Evolutionary conservation across 371 early-diverging fungal species (phyloP), one percentile per base, ranked within the genome.

Genomic region (Rhizomucor pusillus): DNA sequence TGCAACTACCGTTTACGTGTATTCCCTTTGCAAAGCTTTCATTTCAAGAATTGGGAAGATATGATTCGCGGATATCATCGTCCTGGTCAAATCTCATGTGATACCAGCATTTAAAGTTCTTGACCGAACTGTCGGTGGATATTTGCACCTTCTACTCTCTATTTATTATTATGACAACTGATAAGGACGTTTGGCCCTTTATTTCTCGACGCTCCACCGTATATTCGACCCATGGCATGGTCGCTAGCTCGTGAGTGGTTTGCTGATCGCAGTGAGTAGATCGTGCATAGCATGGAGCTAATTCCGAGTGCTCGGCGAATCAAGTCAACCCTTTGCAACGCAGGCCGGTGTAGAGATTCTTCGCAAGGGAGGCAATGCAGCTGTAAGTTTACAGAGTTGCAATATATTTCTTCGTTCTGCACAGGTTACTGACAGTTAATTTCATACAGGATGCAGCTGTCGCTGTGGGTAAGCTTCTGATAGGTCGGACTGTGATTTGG

Each of bases 331-430:
- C 18, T 65, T 91, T 36, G 92, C 92, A 9, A 83, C 90, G 41
- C 81, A 87, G 44, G 84, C 89, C 23, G 95, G 97, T 34, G 61
- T 88, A 5, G 75, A 77, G n/a, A 86, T 93, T 14, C 73, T 96
- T n/a, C 74, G 76, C 50, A 67, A 67, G 43, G 97, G 95, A 14
- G 95, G 94, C 6, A 96, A 94, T 76, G 93, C 94, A 13, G 91
- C 93, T 22, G 97, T 82, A 79, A 71, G 71, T 57, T 23, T 41
- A 16, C 41, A 41, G 9, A 16, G 33, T 43, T 5, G 29, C 39
- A 18, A 12, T 41, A 16, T 22, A 34, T 48, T 14, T 10, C 23
- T 37, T 47, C 10, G 39, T 36, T 14, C 22, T 33, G 25, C 40
- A 14, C 43, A n/a, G n/a, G n/a, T n/a, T n/a, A n/a, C n/a, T n/a